Base-by-base conservation (phyloP, 2,329 filamentous ascomycete genomes). In the Arthroderma uncinatum region DNA sequence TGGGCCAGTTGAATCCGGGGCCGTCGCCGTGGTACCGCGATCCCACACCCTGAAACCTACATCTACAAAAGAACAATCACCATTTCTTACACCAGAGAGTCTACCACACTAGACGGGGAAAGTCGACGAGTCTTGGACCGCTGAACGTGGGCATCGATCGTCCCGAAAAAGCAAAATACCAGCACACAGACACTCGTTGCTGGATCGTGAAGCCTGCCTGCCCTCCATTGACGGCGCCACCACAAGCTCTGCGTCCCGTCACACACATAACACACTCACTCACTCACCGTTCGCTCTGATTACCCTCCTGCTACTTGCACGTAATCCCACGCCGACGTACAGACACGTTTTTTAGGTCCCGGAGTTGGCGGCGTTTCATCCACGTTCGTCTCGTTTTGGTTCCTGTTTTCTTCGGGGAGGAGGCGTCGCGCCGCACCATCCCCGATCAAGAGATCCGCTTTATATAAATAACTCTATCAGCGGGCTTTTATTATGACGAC, bases 401-500 rank as follows among this genome's bases (percentile, higher is more conserved):
- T 23, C 42, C 42, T 47, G 42, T 23, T 47, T 19, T 10, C 10
- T 52, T 16, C 8, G 34, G 40, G 54, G 37, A 47, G 33, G 16
- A 57, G 50, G 25, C 57, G 28, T 36, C 39, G 33, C 42, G 42
- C 52, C 36, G 23, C 28, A 33, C 8, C 44, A 28, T 36, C 44
- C 52, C 44, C 42, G 34, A 50, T 56, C n/a, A 47, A 16, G 58
- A 21, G 19, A 30, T 19, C 36, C 37, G 19, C 23, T 14, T 47
- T 44, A 55, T 54, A 42, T 33, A 42, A 50, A 42, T 30, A 57
- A 34, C 60, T 65, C 66, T 66, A 68, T 16, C 42, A 10, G 48
- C 25, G n/a, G 16, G 25, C 48, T 25, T 16, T 33, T 64, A 69
- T 66, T 62, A 66, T 68, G 66, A 64, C 66, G 61, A 62, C 63